Conservation (phyloP, 768 basidiomycete genomes). For the Myochromella boudieri region DNA sequence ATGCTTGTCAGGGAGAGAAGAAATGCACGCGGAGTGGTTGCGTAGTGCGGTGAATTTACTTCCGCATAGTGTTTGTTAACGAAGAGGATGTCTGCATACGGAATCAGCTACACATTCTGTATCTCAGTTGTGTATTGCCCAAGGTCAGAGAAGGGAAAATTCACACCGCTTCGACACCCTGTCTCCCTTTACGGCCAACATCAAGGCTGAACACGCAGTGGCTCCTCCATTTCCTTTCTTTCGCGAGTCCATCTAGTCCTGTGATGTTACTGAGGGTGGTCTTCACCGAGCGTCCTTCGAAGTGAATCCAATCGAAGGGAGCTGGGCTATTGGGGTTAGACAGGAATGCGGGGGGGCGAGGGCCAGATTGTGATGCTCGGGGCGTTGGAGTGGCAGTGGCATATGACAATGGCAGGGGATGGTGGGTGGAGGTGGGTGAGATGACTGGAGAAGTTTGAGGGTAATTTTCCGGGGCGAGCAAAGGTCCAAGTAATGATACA, state of each 20-base stretch:
- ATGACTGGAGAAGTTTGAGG: slow-evolving; percentile 31
- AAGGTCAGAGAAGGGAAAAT: slow-evolving; percentile 10
- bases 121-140: slow-evolving; percentile 10
- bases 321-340: slow-evolving; percentile 60
- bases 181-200: slow-evolving; percentile 68
- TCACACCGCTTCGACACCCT: slow-evolving; percentile 79
- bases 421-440: slow-evolving; percentile 26
- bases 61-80: slow-evolving; percentile 72
- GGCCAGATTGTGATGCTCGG: slow-evolving; percentile 30
- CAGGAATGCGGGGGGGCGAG: slow-evolving; percentile 28
- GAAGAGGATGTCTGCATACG: slow-evolving; percentile 82
- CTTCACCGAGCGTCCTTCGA: slow-evolving; percentile 79
- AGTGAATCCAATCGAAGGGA: slow-evolving; percentile 86
- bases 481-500: slow-evolving; percentile 73
- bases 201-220: slow-evolving; percentile 83
- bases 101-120: slow-evolving; percentile 57
- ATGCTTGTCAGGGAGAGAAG: slow-evolving; percentile 69
- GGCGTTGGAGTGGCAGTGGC: slow-evolving; percentile 33
- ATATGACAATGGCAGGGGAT: slow-evolving; percentile 34
- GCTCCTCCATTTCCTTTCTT: slow-evolving; percentile 81
- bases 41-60: slow-evolving; percentile 56
- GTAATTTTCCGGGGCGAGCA: slow-evolving; percentile 82
- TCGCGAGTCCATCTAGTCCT: slow-evolving; percentile 78
- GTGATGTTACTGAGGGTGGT: slow-evolving; percentile 77
- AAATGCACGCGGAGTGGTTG: slow-evolving; percentile 71